These are phyloP conservation scores for Beauveria scarabaeidicola DNA, from an alignment of 2,329 filamentous ascomycete genomes.

Conservation along the genomic window DNA sequence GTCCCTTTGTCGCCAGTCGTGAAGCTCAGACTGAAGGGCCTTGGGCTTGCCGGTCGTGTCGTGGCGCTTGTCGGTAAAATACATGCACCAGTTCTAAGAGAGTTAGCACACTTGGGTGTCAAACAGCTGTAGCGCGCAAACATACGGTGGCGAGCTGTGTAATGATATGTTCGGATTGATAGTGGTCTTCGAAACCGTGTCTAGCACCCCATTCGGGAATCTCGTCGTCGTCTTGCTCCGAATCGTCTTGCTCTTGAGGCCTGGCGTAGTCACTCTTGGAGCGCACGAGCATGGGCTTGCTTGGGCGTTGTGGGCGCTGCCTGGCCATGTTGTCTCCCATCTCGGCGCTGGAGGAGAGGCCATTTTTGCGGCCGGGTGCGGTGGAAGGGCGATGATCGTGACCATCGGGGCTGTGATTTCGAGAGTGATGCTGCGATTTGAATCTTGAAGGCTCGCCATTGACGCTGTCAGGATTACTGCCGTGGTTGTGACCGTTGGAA, in stretches of 20 bases:
- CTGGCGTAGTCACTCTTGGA: slow-evolving; percentile 49
- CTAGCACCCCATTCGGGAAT: slow-evolving; percentile 51
- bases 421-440: slow-evolving; percentile 2
- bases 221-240: slow-evolving; percentile 36
- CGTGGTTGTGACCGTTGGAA: slow-evolving; percentile 2
- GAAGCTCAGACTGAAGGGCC: slow-evolving; percentile 54
- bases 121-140: slow-evolving; percentile 18
- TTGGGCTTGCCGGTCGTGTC: slow-evolving; percentile 88
- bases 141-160: slow-evolving; percentile 72
- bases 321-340: slow-evolving; percentile 26
- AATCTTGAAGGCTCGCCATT: slow-evolving; percentile 7
- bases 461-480: slow-evolving; percentile 5
- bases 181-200: slow-evolving; percentile 89
- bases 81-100: slow-evolving; percentile 93
- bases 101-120: neutral
- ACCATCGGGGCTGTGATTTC: slow-evolving; percentile 5
- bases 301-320: slow-evolving; percentile 29
- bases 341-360: slow-evolving; percentile 17
- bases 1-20: slow-evolving; percentile 97
- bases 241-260: slow-evolving; percentile 31
- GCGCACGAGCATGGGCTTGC: slow-evolving; percentile 44
- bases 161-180: slow-evolving; percentile 83
- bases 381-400: slow-evolving; percentile 35
- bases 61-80: slow-evolving; percentile 96
- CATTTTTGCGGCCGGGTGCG: slow-evolving; percentile 36